Conservation (phyloP, 2,329 filamentous ascomycete genomes). For the Microsporum audouinii region DNA sequence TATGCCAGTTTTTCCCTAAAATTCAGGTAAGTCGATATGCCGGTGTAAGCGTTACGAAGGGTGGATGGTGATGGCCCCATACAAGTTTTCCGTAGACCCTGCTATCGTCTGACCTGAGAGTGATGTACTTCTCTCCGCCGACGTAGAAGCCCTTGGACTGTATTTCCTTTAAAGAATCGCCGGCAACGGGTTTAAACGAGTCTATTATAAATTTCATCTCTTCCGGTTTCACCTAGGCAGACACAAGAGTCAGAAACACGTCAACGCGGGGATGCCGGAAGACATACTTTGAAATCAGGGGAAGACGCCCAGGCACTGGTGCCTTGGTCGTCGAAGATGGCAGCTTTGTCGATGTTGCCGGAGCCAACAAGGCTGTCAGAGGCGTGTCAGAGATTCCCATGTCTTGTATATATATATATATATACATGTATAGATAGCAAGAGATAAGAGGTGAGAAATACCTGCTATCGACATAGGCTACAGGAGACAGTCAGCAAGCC, state of each 20-base stretch:
- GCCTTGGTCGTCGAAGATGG: constrained; percentile 70
- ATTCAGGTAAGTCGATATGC: not conserved
- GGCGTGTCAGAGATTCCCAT: not conserved
- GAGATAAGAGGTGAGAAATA: constrained; percentile 23
- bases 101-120: constrained; percentile 62
- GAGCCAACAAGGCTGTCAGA: constrained; percentile 60
- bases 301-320: constrained; percentile 69
- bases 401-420: too few species aligned
- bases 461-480: constrained; percentile 54
- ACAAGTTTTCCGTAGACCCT: constrained; percentile 76
- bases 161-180: constrained; percentile 48
- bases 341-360: constrained; percentile 70
- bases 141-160: constrained; percentile 64
- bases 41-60: not conserved
- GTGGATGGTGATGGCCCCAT: not conserved
- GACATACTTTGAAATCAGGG: constrained; percentile 58
- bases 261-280: not conserved
- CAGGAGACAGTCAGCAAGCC: constrained; percentile 13
- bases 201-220: constrained; percentile 47
- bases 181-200: constrained; percentile 41
- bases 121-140: constrained; percentile 65
- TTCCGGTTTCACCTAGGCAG: constrained; percentile 37
- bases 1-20: constrained; percentile 65
- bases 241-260: not conserved
- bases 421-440: too few species aligned